These are phyloP conservation scores for Populus hybrid DNA, from an alignment of 441 rosid genomes.

Conservation along the genomic window DNA sequence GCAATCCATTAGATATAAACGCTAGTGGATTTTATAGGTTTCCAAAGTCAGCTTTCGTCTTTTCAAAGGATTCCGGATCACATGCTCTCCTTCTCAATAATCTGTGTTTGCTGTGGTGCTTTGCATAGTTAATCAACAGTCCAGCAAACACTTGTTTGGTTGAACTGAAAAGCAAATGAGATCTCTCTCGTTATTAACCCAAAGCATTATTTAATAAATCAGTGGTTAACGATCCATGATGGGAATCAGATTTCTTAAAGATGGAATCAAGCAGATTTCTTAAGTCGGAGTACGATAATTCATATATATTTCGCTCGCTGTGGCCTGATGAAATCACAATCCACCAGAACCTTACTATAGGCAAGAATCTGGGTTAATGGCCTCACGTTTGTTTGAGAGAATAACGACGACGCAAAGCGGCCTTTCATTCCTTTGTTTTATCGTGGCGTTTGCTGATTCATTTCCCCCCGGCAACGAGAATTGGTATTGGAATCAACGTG, in stretches of 20 bases:
- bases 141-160: background rate
- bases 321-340: background rate
- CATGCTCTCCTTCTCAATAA: background rate
- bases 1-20: background rate
- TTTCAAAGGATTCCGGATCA: background rate
- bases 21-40: background rate
- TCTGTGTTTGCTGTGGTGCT: background rate
- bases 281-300: too few species aligned
- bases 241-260: background rate
- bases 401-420: background rate
- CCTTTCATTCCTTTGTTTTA: background rate
- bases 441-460: background rate
- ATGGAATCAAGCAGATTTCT: background rate
- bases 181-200: background rate
- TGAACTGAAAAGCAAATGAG: background rate
- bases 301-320: too few species aligned
- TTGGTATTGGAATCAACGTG: background rate
- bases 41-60: background rate
- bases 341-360: too few species aligned
- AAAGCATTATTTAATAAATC: background rate
- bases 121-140: background rate
- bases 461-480: background rate
- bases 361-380: background rate
- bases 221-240: background rate
- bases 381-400: background rate